phyloP scores from a whole-genome alignment of 169 alveolate species.

The Cryptosporidium tyzzeri region DNA sequence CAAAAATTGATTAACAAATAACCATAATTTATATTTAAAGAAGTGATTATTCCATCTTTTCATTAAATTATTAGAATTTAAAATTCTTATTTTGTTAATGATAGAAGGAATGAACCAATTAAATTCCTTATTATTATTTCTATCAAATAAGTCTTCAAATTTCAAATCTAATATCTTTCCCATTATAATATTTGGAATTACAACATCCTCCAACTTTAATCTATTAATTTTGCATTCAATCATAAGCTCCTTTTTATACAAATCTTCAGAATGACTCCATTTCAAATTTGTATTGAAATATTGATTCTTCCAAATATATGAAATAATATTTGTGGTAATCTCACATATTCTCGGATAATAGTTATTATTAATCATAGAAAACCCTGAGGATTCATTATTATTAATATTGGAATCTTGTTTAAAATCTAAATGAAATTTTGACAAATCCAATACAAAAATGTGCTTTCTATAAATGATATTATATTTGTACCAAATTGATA shows the following conservation, averaged over 20 bases:
- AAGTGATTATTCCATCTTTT: slow-evolving; percentile 28
- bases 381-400: background rate
- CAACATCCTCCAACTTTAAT: slow-evolving; percentile 16
- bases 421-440: background rate
- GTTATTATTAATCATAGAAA: background rate
- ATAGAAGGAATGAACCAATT: slow-evolving; percentile 17
- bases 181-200: slow-evolving; percentile 32
- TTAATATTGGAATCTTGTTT: background rate
- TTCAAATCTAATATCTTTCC: slow-evolving; percentile 25
- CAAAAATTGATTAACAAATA: slow-evolving; percentile 31
- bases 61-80: background rate
- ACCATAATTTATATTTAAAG: slow-evolving; percentile 38
- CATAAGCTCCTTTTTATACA: slow-evolving; percentile 8
- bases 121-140: background rate
- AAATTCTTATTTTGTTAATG: background rate
- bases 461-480: background rate
- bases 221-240: background rate
- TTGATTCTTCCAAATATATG: slow-evolving; percentile 4
- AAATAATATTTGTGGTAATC: slow-evolving; percentile 14
- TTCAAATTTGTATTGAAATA: background rate
- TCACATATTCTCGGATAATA: slow-evolving; percentile 35
- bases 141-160: background rate
- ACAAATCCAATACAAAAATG: slow-evolving; percentile 28
- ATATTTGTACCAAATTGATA: slow-evolving; percentile 43
- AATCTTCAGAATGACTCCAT: background rate